Conservation (phyloP, 1,139 yeast species). For the Magnusiomyces fungicola region DNA sequence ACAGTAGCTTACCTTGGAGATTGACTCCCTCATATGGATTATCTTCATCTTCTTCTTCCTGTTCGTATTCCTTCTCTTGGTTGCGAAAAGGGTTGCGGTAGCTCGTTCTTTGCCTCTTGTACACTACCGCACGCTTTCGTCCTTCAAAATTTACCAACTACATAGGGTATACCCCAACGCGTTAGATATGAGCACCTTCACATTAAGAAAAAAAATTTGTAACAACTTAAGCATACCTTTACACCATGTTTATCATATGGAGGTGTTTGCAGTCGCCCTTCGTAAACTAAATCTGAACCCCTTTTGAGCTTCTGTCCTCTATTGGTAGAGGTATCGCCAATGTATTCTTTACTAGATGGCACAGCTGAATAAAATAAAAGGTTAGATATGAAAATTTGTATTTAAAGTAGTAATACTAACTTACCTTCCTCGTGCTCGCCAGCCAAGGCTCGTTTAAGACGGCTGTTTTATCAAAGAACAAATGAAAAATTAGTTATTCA, state of each 20-base stretch:
- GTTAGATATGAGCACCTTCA: constrained; percentile 6
- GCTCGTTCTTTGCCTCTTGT: constrained; percentile 22
- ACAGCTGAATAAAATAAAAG: too few species aligned
- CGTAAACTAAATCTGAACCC: constrained; percentile 37
- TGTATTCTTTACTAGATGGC: too few species aligned
- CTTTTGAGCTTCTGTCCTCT: constrained; percentile 55
- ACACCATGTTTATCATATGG: constrained; percentile 28
- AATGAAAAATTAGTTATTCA: background rate
- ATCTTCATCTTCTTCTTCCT: constrained; percentile 23
- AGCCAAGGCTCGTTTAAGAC: constrained; percentile 10
- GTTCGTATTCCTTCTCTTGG: constrained; percentile 25
- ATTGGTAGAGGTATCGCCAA: constrained; percentile 35
- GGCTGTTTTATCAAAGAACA: constrained; percentile 1
- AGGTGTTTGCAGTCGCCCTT: constrained; percentile 35
- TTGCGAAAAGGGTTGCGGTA: constrained; percentile 19
- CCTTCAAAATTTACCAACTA: constrained; percentile 30
- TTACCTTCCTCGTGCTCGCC: constrained; percentile 9
- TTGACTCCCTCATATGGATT: constrained; percentile 29
- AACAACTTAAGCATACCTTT: constrained; percentile 18
- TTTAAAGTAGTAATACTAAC: too few species aligned
- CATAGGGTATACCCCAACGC: too few species aligned
- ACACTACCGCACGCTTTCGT: constrained; percentile 31
- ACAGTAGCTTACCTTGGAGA: constrained; percentile 76
- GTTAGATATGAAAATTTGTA: background rate
- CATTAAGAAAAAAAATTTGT: background rate